These are phyloP conservation scores for Backusella australiensis DNA, from an alignment of 192 early-diverging fungal genomes.

Conservation along the genomic window DNA sequence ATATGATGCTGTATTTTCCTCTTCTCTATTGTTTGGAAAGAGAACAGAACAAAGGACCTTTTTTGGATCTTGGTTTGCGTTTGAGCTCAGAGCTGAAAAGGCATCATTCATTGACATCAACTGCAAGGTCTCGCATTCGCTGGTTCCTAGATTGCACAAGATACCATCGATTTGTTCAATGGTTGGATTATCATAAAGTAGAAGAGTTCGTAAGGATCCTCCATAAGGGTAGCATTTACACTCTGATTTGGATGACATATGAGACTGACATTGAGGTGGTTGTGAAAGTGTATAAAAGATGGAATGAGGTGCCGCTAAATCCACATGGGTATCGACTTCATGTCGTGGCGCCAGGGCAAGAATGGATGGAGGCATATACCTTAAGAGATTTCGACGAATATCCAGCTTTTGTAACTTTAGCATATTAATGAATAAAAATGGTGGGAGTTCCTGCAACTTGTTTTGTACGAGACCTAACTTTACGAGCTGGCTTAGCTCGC, in stretches of 20 bases:
- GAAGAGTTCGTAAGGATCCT: slow-evolving; percentile 7
- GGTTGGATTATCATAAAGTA: slow-evolving; percentile 1
- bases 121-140: not conserved
- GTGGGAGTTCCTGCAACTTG: slow-evolving; percentile 32
- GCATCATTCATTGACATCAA: not conserved
- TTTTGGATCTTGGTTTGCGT: not conserved
- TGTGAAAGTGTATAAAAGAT: slow-evolving; percentile 5
- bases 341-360: slow-evolving; percentile 9
- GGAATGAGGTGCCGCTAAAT: not conserved
- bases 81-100: not conserved
- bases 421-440: slow-evolving; percentile 28
- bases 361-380: slow-evolving; percentile 34
- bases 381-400: slow-evolving; percentile 41
- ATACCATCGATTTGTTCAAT: slow-evolving; percentile 20
- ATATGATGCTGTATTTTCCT: not conserved
- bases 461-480: slow-evolving; percentile 52
- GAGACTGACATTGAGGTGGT: not conserved
- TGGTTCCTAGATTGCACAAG: not conserved
- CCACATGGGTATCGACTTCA: not conserved
- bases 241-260: not conserved
- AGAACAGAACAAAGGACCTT: not conserved
- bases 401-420: slow-evolving; percentile 42
- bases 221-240: not conserved
- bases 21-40: not conserved
- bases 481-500: slow-evolving; percentile 37